phyloP scores from a whole-genome alignment of 768 basidiomycete species.

The Serendipita vermifera region DNA sequence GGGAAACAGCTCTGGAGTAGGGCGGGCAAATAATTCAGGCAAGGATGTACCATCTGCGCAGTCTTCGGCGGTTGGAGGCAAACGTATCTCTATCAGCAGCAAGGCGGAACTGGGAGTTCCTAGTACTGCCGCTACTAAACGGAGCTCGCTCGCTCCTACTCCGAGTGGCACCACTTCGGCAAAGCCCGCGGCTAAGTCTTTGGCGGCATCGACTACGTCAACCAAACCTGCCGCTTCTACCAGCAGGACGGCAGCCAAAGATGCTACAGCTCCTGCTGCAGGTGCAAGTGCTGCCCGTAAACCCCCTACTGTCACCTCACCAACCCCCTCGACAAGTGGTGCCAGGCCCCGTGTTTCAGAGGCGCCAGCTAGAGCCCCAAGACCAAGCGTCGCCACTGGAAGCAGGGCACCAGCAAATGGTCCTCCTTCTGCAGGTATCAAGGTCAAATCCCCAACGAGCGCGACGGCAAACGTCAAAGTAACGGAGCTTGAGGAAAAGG shows the following conservation, averaged over 20 bases:
- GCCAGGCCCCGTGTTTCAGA: slow-evolving; percentile 3
- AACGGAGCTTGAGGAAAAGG: slow-evolving; percentile 38
- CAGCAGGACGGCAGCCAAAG: neutral
- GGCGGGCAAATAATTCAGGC: slow-evolving; percentile 13
- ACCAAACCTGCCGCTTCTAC: slow-evolving; percentile 17
- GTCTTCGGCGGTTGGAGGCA: neutral
- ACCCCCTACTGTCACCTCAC: slow-evolving; percentile 5
- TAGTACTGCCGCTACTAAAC: slow-evolving; percentile 12
- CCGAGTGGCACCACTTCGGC: slow-evolving; percentile 18
- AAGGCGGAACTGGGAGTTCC: neutral
- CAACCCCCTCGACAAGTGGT: neutral
- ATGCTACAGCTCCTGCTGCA: slow-evolving; percentile 8
- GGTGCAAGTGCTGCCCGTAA: neutral
- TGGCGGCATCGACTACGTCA: slow-evolving; percentile 17
- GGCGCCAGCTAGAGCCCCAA: neutral
- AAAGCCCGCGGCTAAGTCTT: slow-evolving; percentile 26
- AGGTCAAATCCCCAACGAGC: slow-evolving; percentile 52
- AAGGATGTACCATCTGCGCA: slow-evolving; percentile 12
- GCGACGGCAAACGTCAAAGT: slow-evolving; percentile 37
- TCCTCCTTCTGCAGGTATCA: neutral
- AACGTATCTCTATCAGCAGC: neutral
- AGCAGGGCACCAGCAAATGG: neutral
- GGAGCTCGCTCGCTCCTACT: slow-evolving; percentile 31
- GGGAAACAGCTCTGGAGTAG: slow-evolving; percentile 24
- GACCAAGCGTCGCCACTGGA: neutral